These are phyloP conservation scores for Exophiala calicioides DNA, from an alignment of 2,329 filamentous ascomycete genomes.

Conservation along the genomic window DNA sequence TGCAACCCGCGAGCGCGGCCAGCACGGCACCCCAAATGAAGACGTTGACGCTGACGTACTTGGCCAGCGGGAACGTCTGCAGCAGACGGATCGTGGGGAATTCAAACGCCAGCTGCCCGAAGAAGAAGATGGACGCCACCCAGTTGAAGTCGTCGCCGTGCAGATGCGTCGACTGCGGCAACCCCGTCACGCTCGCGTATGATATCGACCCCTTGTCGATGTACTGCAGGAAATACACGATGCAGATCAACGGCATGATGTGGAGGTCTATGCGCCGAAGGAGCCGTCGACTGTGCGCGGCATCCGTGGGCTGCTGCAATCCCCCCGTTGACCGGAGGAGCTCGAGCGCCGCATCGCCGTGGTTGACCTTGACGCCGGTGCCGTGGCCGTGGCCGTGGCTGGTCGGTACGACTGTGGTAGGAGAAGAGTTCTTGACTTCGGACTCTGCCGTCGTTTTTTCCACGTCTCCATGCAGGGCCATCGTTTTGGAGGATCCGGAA, in stretches of 20 bases:
- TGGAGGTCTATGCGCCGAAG: constrained; percentile 37
- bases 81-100: constrained; percentile 64
- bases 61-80: constrained; percentile 61
- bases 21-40: constrained; percentile 49
- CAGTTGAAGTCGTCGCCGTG: constrained; percentile 63
- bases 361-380: no score
- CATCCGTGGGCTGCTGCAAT: constrained; percentile 1
- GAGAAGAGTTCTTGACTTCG: no score
- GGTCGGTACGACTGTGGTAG: no score
- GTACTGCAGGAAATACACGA: constrained; percentile 38
- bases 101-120: constrained; percentile 61
- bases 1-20: constrained; percentile 50
- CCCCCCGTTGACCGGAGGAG: neutral
- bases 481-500: no score
- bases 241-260: constrained; percentile 38
- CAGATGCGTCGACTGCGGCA: constrained; percentile 57
- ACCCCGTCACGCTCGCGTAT: constrained; percentile 68
- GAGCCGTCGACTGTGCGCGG: constrained; percentile 13
- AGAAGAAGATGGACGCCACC: constrained; percentile 63
- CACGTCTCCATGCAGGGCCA: no score
- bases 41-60: constrained; percentile 62
- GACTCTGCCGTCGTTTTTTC: no score
- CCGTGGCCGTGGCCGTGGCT: no score
- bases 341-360: constrained; percentile 1
- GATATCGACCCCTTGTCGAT: constrained; percentile 42